Base-by-base conservation (phyloP, 2,329 filamentous ascomycete species). In the Ophiostoma pallidulum region DNA sequence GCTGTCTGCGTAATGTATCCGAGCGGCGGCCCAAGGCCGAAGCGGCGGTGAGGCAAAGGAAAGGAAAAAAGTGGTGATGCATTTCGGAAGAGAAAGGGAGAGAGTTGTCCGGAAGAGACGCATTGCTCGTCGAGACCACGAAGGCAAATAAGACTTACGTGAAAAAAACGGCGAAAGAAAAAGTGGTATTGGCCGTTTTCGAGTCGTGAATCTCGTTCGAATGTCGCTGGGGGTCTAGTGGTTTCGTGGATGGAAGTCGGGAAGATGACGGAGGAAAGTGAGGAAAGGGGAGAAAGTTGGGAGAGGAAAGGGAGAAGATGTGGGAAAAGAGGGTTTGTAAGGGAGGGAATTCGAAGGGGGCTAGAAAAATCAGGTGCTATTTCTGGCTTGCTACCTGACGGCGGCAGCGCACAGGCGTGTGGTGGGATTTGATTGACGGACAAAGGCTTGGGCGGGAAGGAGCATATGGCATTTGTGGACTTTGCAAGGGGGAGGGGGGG, bases 331-430 rank as follows among this genome's bases (percentile, higher is more conserved):
- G 35, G 33, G 44, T 39, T 41, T 39, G 43, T 42, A 38, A 49
- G 29, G 31, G 31, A 20, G 32, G 31, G 19, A n/a, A 35, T 40
- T 37, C 22, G 36, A 26, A 45, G 45, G 29, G 40, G 26, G 22
- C 10, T 10, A 14, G 9, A 32, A 33, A 46, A 47, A 40, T 47
- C 44, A 50, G 48, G 43, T 50, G 43, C 43, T 50, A 35, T 29
- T 28, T 38, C 18, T 39, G 33, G 40, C 26, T 48, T 35, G 19
- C 37, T 39, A 46, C 43, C 48, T 50, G 29, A 46, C 33, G 32
- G 31, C 28, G 40, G 38, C 40, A 39, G 43, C 36, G 36, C 40
- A 41, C 31, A 22, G n/a, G n/a, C n/a, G 29, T 41, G 20, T 39
- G 47, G 18, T 36, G 35, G 42, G 13, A 32, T 41, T 42, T 37